Base-by-base conservation (phyloP, 192 early-diverging fungal genomes). In the Endogone sp. region DNA sequence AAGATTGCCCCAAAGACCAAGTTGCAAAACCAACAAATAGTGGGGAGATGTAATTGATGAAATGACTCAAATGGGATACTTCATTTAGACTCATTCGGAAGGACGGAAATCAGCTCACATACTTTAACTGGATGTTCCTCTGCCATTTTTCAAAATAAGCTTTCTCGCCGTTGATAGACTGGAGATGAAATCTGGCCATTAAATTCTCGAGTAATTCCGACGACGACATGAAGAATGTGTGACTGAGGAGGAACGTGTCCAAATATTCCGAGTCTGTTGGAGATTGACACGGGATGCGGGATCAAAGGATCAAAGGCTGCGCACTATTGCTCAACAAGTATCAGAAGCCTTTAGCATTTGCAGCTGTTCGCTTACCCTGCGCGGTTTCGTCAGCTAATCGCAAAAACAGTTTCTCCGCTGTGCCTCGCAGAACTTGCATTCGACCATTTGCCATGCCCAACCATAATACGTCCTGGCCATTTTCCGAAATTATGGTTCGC, bases 231-330 rank as follows among this genome's bases (percentile, higher is more conserved):
- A 88, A 92, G 68, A 85, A 85, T 16, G 82, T 68, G 62, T 91
- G 88, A 4, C 70, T 82, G 16, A 84, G 71, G 23, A 92, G 44
- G 31, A 86, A 89, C 27, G 74, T 78, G 69, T 88, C 90, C 21
- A 91, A 80, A 78, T 86, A 92, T 56, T 92, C 90, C 21, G 68
- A 22, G 56, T 92, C 89, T 89, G 58, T 25, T 54, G 62, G 25
- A 3, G 32, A 28, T 8, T 31, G 6, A 67, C 26, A 62, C 31
- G 26, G 25, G 16, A 13, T 62, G 16, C 11, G 4, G 76, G 44
- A 16, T 23, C 30, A n/a, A n/a, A n/a, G n/a, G n/a, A n/a, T n/a
- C n/a, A n/a, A n/a, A n/a, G n/a, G n/a, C n/a, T n/a, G n/a, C n/a
- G n/a, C n/a, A n/a, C n/a, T n/a, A n/a, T n/a, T n/a, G n/a, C n/a